Conservation (phyloP, 176 grass and related monocot genomes). For the Oryza glumipatula region DNA sequence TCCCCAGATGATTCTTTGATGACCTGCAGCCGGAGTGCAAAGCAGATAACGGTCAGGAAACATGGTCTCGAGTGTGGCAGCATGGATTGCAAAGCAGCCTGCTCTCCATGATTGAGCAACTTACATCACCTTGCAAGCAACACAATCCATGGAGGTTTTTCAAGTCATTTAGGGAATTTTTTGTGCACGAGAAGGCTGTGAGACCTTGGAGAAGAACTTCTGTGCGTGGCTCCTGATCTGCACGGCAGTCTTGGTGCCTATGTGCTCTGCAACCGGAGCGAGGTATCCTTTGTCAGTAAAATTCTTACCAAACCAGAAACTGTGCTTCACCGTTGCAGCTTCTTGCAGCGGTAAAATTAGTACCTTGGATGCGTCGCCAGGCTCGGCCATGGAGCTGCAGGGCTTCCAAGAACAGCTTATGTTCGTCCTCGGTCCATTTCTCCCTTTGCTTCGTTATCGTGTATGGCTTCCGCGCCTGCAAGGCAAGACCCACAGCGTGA, state of each 20-base stretch:
- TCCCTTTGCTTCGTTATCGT: constrained; percentile 92
- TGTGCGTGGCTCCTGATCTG: constrained; percentile 98
- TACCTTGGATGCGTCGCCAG: constrained; percentile 91
- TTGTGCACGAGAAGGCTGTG: constrained; percentile 36
- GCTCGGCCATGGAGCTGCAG: constrained; percentile 76
- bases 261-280: constrained; percentile 59
- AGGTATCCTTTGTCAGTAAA: constrained; percentile 3
- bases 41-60: constrained; percentile 20
- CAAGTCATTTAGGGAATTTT: constrained; percentile 31
- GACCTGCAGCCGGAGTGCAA: constrained; percentile 48
- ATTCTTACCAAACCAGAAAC: not conserved
- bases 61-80: constrained; percentile 8
- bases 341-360: not conserved
- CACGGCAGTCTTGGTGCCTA: constrained; percentile 90
- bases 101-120: constrained; percentile 61
- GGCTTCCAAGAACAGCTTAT: constrained; percentile 82
- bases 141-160: constrained; percentile 61
- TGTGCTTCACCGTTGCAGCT: not conserved
- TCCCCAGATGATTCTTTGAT: constrained; percentile 57
- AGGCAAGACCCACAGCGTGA: constrained; percentile 10
- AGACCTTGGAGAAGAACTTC: constrained; percentile 98
- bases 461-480: constrained; percentile 85
- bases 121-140: constrained; percentile 67
- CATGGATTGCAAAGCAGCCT: constrained; percentile 26
- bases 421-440: constrained; percentile 93